phyloP scores from a whole-genome alignment of 164 flowering plant genomes.

The Vitis rotundifolia region DNA sequence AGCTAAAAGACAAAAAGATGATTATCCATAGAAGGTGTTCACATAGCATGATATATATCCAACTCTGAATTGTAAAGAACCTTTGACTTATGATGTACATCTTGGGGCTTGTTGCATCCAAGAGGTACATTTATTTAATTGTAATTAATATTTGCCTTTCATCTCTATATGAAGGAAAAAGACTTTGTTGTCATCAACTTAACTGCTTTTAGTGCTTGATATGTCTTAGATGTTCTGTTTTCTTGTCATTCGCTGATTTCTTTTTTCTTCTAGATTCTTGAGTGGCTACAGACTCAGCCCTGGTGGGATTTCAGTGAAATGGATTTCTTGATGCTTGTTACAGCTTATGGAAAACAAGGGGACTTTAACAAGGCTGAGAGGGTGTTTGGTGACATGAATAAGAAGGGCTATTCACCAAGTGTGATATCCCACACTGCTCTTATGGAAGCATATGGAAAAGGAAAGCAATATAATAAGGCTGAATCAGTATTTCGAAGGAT shows the following conservation, averaged over 20 bases:
- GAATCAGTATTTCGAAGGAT: conserved; percentile 87
- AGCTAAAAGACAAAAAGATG: too few species aligned
- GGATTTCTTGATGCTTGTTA: conserved; percentile 93
- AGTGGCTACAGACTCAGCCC: conserved; percentile 87
- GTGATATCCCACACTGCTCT: conserved; percentile 89
- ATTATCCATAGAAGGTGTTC: too few species aligned
- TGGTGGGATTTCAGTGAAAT: conserved; percentile 96
- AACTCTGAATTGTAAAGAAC: too few species aligned
- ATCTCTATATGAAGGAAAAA: neutral
- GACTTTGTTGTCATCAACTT: neutral
- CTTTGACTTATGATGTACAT: neutral
- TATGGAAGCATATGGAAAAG: conserved; percentile 98
- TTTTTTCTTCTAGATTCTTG: conserved; percentile 64
- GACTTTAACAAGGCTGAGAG: conserved; percentile 77
- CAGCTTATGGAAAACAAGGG: conserved; percentile 92
- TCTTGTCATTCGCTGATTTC: neutral
- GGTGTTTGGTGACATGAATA: conserved; percentile 64
- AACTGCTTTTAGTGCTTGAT: neutral
- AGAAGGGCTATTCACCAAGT: conserved; percentile 72
- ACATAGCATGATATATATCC: too few species aligned
- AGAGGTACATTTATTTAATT: neutral
- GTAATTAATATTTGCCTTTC: neutral
- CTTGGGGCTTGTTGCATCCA: neutral
- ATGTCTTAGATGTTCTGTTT: neutral
- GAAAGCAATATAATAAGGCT: conserved; percentile 74